These are phyloP conservation scores for Gamarada debralockiae DNA, from an alignment of 495 filamentous ascomycete genomes.

Conservation along the genomic window DNA sequence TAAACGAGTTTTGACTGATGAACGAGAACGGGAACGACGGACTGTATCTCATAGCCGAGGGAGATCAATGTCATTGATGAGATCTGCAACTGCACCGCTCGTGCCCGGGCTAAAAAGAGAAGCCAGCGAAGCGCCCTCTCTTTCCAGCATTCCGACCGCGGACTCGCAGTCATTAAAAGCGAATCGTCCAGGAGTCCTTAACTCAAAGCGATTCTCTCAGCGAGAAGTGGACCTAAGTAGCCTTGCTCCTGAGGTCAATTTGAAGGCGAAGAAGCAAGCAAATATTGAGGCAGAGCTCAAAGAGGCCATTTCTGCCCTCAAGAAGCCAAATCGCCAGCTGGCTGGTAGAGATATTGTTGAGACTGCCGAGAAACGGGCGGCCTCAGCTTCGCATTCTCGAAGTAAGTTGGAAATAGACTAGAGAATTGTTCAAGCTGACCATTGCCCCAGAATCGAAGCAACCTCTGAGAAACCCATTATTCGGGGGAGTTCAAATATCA, in stretches of 20 bases:
- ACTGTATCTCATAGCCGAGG: conserved; percentile 44
- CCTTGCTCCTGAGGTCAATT: conserved; percentile 45
- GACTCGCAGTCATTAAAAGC: conserved; percentile 16
- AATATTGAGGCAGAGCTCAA: conserved; percentile 75
- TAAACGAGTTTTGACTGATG: conserved; percentile 69
- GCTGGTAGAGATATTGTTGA: conserved; percentile 71
- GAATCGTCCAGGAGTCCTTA: conserved; percentile 49
- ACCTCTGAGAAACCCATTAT: conserved; percentile 54
- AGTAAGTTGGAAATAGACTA: conserved; percentile 19
- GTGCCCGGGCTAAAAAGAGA: conserved; percentile 61
- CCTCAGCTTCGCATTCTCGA: conserved; percentile 30
- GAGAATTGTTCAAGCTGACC: conserved; percentile 24
- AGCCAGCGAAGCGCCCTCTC: conserved; percentile 50
- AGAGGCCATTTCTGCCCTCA: conserved; percentile 76
- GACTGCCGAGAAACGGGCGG: conserved; percentile 57
- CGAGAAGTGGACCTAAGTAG: conserved; percentile 67
- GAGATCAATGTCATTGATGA: conserved; percentile 54
- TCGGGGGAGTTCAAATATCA: conserved; percentile 63
- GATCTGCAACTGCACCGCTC: conserved; percentile 62
- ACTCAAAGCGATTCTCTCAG: conserved; percentile 56
- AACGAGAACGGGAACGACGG: conserved; percentile 42
- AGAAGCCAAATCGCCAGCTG: conserved; percentile 81
- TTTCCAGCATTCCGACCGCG: conserved; percentile 45
- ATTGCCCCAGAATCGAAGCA: conserved; percentile 57
- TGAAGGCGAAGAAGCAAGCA: conserved; percentile 70